Conservation (phyloP, 495 filamentous ascomycete genomes). For the Neurospora sp. region DNA sequence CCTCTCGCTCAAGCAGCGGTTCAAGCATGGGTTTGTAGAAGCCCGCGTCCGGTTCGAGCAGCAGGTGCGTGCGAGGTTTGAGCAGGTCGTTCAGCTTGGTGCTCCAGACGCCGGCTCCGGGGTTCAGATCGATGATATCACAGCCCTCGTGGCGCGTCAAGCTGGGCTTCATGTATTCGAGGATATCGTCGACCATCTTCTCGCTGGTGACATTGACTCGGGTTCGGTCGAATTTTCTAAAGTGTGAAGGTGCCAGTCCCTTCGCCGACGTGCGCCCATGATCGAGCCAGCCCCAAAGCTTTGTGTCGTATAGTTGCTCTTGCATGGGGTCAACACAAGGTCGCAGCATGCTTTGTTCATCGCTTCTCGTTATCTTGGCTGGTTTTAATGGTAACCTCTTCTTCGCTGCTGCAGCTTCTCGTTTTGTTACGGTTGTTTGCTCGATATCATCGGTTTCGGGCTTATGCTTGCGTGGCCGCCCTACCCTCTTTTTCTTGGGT, state of each 20-base stretch:
- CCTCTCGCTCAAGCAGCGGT: constrained; percentile 47
- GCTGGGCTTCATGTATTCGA: constrained; percentile 31
- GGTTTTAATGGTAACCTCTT: not conserved
- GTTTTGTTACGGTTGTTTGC: not conserved
- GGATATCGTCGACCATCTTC: constrained; percentile 42
- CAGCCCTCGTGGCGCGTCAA: constrained; percentile 55
- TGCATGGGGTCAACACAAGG: not conserved
- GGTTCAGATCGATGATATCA: constrained; percentile 79
- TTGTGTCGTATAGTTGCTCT: not conserved
- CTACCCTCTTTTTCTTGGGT: not conserved
- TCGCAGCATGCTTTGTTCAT: not conserved
- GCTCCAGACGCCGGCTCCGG: constrained; percentile 66
- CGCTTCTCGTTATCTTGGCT: not conserved
- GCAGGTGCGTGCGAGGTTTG: constrained; percentile 66
- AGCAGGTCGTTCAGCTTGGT: constrained; percentile 61
- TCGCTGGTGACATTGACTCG: constrained; percentile 48
- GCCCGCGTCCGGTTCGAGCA: constrained; percentile 56
- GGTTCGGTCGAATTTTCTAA: constrained; percentile 1
- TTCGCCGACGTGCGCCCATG: not conserved
- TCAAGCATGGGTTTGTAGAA: constrained; percentile 49
- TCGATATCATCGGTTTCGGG: not conserved
- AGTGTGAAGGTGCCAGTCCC: not conserved
- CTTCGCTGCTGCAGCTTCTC: not conserved
- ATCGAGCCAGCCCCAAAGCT: not conserved
- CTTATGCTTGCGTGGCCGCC: not conserved